Base-by-base conservation (phyloP, 306 rosid species). In the Carpinus fangiana region DNA sequence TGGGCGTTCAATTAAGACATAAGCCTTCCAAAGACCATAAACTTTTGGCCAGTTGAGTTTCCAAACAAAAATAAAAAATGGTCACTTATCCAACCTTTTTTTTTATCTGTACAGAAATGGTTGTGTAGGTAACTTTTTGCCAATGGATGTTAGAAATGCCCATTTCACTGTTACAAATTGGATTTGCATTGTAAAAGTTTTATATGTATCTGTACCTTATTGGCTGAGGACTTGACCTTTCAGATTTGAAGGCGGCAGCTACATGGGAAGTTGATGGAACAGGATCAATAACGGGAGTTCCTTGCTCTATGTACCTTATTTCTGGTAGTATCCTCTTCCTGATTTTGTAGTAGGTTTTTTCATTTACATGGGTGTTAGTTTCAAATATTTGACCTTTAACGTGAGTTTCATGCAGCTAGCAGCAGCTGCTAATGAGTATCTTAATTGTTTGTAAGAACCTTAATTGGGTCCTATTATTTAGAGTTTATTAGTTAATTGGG, bases 191-290 rank as follows among this genome's bases (percentile, higher is more conserved):
- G 71, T 61, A 43, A 14, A 60, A 10, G 26, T 60, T 16, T 2
- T 43, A 14, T 45, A 66, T 46, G 12, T 64, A 34, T 60, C 68
- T 68, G 50, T 67, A 46, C 34, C 55, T 77, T 68, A 26, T 62
- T 28, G 17, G 75, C 59, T 82, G 75, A 79, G 61, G 57, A 45
- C 59, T 68, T 80, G 72, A 53, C 73, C 70, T 48, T 85, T 76
- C 88, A 95, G 99, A 90, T 85, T 61, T 95, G 84, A 93, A 85
- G 89, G 90, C 96, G 54, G 86, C 82, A 70, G 93, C 99, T 79
- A 87, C 97, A 14, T 93, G 99, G 99, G 99, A 93, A 93, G 86
- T 95, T 82, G 99, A 95, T 76, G 93, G 89, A 84, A 85, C 84
- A 47, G 97, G 98, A 79, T 85, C 78, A 36, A 73, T 76, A 60